Evolutionary conservation across 352 stramenopile species (phyloP), one percentile per base, ranked within the genome.

Genomic region (Phytophthora fragariaefolia): DNA sequence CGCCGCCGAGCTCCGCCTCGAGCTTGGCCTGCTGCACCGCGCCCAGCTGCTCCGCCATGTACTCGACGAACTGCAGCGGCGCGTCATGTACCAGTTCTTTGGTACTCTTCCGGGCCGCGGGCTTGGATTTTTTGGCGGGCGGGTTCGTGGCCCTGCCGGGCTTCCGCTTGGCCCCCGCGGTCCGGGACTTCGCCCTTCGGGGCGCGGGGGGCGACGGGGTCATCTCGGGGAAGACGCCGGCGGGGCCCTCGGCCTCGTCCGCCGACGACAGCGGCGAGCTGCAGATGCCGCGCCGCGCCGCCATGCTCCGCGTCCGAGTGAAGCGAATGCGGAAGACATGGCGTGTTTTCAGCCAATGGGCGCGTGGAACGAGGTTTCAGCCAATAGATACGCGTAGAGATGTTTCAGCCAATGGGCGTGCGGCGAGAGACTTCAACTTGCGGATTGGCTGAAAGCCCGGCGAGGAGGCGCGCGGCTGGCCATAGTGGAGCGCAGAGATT

Each of bases 1-100:
- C 82, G 24, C 73, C 71, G 7, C 81, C 83, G 59, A 86, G 81
- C 55, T 88, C 80, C 1, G 57, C 63, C 18, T 79, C 76, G 36
- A 81, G 60, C 46, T 78, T 80, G 36, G 68, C 50, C 53, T 95
- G 86, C 12, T 82, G 71, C 12, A 64, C 47, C 18, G 66, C 71
- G 12, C 76, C 74, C 52, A 95, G 62, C 40, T 91, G 77, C 20
- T 83, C 65, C 1, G 65, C 48, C 26, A 95, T 64, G 58, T 90
- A 92, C 58, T 80, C 69, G 24, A 86, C 73, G 38, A 89, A 83
- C 20, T 77, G 68, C 49, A 66, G 63, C 22, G 85, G 71, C 4
- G 79, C 82, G 8, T 70, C 64, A 2, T 66, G 57, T 30, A 92
- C 48, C 24, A 91, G 59, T 32, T 88, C 69, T 17, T 80, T 84